Evolutionary conservation across 2,329 filamentous ascomycete species (phyloP).

Genomic region (Diaporthe vaccinii): DNA sequence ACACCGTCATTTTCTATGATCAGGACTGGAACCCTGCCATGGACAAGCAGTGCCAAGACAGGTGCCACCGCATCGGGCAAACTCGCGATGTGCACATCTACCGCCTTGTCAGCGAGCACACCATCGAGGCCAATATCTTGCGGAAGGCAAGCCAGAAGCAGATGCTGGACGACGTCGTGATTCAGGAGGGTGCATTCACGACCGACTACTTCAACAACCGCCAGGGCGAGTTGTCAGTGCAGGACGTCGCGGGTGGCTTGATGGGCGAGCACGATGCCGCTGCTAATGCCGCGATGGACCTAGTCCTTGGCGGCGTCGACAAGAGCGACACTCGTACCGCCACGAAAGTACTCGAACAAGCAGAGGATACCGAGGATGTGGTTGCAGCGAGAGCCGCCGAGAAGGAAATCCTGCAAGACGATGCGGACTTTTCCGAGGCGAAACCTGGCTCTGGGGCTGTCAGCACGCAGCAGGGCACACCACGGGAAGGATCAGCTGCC

Average conservation of each 20-base stretch:
- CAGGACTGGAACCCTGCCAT: constrained; percentile 99
- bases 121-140: constrained; percentile 97
- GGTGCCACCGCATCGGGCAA: constrained; percentile 96
- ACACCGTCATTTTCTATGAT: constrained; percentile 99
- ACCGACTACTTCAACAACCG: constrained; percentile 89
- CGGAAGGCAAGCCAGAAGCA: constrained; percentile 98
- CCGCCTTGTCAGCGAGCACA: constrained; percentile 91
- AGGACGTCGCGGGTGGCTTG: constrained; percentile 74
- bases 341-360: constrained; percentile 84
- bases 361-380: constrained; percentile 93
- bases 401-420: constrained; percentile 89
- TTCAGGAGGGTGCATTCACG: constrained; percentile 97
- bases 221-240: constrained; percentile 70
- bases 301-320: constrained; percentile 79
- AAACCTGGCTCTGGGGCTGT: constrained; percentile 67
- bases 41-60: constrained; percentile 99
- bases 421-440: constrained; percentile 82
- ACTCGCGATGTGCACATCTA: constrained; percentile 99
- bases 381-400: constrained; percentile 88
- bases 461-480: constrained; percentile 65
- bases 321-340: constrained; percentile 73
- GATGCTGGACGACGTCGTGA: constrained; percentile 97
- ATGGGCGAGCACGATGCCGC: constrained; percentile 76
- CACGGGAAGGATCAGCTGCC: constrained; percentile 55
- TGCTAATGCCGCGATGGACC: constrained; percentile 86